These are phyloP conservation scores for Brassica cretica DNA, from an alignment of 345 rosid genomes.

Conservation along the genomic window DNA sequence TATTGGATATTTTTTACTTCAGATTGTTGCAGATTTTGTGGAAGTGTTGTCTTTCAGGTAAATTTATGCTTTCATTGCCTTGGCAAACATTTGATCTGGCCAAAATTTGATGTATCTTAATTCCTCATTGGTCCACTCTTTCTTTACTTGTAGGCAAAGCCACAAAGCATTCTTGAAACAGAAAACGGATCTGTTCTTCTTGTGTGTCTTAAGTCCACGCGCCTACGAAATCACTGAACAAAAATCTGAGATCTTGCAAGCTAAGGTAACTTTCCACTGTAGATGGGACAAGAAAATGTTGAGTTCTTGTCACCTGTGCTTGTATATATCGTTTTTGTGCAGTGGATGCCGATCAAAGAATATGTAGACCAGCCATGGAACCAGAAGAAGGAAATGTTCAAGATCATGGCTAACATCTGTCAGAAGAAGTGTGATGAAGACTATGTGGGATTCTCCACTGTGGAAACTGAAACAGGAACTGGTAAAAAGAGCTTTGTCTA, in stretches of 20 bases:
- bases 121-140: constrained; percentile 7
- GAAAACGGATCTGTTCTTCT: constrained; percentile 61
- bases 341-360: constrained; percentile 81
- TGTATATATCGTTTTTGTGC: constrained; percentile 11
- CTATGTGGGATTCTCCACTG: constrained; percentile 55
- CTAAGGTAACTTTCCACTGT: constrained; percentile 47
- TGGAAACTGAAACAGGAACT: constrained; percentile 44
- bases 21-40: constrained; percentile 64
- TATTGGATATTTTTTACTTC: constrained; percentile 23
- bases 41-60: constrained; percentile 75
- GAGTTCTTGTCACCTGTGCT: not conserved
- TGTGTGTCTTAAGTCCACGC: constrained; percentile 54
- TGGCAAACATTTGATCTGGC: constrained; percentile 3
- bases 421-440: constrained; percentile 43
- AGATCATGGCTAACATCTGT: constrained; percentile 58
- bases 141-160: constrained; percentile 51
- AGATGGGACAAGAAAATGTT: not conserved
- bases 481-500: constrained; percentile 54
- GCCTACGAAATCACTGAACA: constrained; percentile 51
- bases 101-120: not conserved
- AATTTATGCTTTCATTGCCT: not conserved
- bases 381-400: constrained; percentile 47
- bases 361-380: constrained; percentile 63
- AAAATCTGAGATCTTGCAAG: constrained; percentile 58
- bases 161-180: constrained; percentile 49